Base-by-base conservation (phyloP, 1,284 basidiomycete genomes). In the Austropuccinia psidii region DNA sequence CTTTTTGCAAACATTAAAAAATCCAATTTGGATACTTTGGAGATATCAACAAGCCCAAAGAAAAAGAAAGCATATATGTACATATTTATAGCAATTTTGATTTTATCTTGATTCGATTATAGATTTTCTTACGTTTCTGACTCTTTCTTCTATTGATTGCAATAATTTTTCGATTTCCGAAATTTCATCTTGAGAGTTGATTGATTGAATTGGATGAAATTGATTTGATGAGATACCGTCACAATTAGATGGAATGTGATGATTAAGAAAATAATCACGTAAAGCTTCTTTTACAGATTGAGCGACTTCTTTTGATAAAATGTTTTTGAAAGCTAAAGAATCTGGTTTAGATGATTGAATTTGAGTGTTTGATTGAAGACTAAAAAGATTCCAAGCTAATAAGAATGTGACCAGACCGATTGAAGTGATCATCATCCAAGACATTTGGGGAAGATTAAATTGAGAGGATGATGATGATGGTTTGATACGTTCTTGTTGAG, bases 261-360 rank as follows among this genome's bases (percentile, higher is more conserved):
- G 60, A 41, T 62, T 43, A 8, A 37, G 60, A 41, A 62, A 62
- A 29, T 62, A 62, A n/a, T 62, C 60, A 11, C 47, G 60, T 8
- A 62, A 29, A 15, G 60, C 60, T 8, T 62, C 39, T 19, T 37
- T 24, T 11, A 62, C 60, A 4, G 60, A 43, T 27, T 29, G 21
- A 19, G 60, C 60, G 24, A 62, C 39, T 17, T 62, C 60, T 8
- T 27, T 2, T 2, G 55, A 35, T 37, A 58, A 39, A 21, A 35
- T 37, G 55, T 58, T 29, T 21, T 58, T 58, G 55, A 58, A 15
- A 1, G 55, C 55, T 35, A 58, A 9, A 5, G 11, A 0, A 35
- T 17, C 31, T 35, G 7, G 13, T 37, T 13, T 7, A 11, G 21
- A 13, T 37, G 33, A n/a, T 37, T 37, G 15, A 21, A n/a, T n/a